Base-by-base conservation (phyloP, 2,329 filamentous ascomycete genomes). In the Colletotrichum liaoningense region DNA sequence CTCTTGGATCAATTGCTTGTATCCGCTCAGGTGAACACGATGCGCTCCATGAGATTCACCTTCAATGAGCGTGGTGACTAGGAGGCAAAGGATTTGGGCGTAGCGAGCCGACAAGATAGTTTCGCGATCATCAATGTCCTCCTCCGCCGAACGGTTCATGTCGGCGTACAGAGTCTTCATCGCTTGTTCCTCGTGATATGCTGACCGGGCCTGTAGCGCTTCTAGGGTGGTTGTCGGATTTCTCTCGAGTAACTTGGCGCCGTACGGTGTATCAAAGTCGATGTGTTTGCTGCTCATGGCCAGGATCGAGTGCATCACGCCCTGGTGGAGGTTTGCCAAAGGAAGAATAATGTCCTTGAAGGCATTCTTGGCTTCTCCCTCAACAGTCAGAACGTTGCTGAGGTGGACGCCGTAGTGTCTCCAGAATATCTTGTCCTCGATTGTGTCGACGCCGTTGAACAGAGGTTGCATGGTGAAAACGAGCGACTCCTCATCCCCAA, bases 261-360 rank as follows among this genome's bases (percentile, higher is more conserved):
- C 90, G 67, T 91, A 90, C 0, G 89, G 86, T 0, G 89, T 88
- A 5, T 88, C 85, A 74, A 87, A 88, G 80, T 92, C 89, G 67
- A 92, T 88, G 78, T 97, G 95, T 73, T 92, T 95, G 77, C 94
- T 94, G 49, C 95, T 94, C 9, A 98, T 87, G 57, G 94, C 95
- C 66, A 98, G 88, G 63, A 98, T 91, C 12, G 95, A 97, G 81
- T 98, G 95, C 95, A 98, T 97, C 65, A 98, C 86, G 14, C 94
- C 94, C 74, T 91, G 88, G 79, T 97, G 93, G 73, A 92, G 88
- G 55, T 94, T 91, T 3, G 95, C 95, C 85, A 97, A 93, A 1
- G 94, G 94, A 3, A 97, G 86, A 46, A 98, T 86, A 76, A 97
- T 92, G 76, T 95, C 93, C 79, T 94, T 94, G 84, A 97, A 97